phyloP scores from a whole-genome alignment of 2,329 filamentous ascomycete genomes.

The Myriosclerotinia curreyana region DNA sequence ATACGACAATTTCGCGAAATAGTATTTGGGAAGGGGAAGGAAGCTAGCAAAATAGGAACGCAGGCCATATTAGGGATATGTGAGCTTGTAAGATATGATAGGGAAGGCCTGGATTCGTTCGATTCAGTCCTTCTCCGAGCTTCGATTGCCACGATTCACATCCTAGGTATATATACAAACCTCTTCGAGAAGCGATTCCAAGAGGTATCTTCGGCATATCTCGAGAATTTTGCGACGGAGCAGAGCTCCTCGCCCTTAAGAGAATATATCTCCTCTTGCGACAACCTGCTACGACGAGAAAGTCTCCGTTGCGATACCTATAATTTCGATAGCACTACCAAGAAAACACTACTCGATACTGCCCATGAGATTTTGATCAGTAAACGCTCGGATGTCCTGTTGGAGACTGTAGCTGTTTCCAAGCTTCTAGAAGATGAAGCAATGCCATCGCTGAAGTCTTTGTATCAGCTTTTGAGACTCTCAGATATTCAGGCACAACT shows the following conservation, averaged over 20 bases:
- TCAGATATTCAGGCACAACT: constrained; percentile 68
- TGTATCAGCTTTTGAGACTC: constrained; percentile 75
- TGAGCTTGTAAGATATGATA: constrained; percentile 70
- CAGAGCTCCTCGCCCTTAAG: constrained; percentile 63
- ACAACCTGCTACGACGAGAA: constrained; percentile 68
- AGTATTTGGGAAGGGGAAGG: constrained; percentile 41
- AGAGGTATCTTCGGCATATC: constrained; percentile 63
- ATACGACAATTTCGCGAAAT: constrained; percentile 69
- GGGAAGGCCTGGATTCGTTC: constrained; percentile 55
- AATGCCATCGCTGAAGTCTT: constrained; percentile 64
- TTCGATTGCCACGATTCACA: constrained; percentile 77
- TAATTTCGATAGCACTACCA: constrained; percentile 79
- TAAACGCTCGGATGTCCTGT: constrained; percentile 62
- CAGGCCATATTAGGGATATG: constrained; percentile 61
- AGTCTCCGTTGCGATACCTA: constrained; percentile 73
- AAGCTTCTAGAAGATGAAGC: constrained; percentile 71
- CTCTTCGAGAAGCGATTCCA: constrained; percentile 78
- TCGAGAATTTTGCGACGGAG: constrained; percentile 65
- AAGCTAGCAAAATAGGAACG: constrained; percentile 41
- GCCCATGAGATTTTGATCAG: constrained; percentile 72
- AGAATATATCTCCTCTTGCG: constrained; percentile 70
- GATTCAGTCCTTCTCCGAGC: constrained; percentile 67
- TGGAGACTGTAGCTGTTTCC: constrained; percentile 64
- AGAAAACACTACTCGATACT: constrained; percentile 68
- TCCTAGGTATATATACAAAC: constrained; percentile 76